Conservation (phyloP, 352 stramenopile genomes). For the Discostella stelligera region DNA sequence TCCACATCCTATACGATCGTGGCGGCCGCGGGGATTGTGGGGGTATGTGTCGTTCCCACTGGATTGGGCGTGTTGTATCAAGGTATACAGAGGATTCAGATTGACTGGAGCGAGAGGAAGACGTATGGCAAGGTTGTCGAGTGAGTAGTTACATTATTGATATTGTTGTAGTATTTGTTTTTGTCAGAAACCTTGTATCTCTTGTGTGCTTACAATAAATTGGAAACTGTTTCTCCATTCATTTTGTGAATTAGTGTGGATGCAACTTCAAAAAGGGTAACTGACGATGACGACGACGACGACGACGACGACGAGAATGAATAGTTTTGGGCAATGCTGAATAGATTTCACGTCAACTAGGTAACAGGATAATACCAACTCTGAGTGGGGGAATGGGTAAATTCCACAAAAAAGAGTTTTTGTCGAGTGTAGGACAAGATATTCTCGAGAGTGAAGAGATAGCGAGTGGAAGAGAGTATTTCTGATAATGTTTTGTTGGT, state of each 20-base stretch:
- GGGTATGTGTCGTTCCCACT: conserved; percentile 24
- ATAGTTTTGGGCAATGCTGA: background rate
- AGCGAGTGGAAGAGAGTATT: too few relatives aligned
- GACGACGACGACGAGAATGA: conserved; percentile 62
- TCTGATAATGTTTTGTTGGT: too few relatives aligned
- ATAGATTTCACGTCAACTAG: background rate
- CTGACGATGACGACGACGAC: conserved; percentile 58
- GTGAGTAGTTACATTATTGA: conserved; percentile 14
- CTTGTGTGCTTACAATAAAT: too few relatives aligned
- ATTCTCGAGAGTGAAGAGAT: too few relatives aligned
- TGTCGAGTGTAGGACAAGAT: too few relatives aligned
- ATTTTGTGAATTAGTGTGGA: conserved; percentile 40
- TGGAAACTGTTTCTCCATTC: background rate
- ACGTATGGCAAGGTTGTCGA: conserved; percentile 57
- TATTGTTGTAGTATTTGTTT: conserved; percentile 8
- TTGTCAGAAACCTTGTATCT: background rate
- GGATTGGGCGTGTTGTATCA: conserved; percentile 44
- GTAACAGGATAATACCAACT: background rate
- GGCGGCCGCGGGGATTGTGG: conserved; percentile 17
- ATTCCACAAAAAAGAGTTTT: too few relatives aligned
- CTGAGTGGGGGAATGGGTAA: too few relatives aligned
- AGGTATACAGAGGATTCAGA: conserved; percentile 37
- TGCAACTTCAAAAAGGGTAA: conserved; percentile 59
- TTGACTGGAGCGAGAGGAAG: conserved; percentile 50
- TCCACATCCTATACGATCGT: conserved; percentile 46